Percentiles rank a stretch among this genome's conserved stretches.
phyloP scores from a whole-genome alignment of 805 yeast genomes.

The Saturnispora diversa region DNA sequence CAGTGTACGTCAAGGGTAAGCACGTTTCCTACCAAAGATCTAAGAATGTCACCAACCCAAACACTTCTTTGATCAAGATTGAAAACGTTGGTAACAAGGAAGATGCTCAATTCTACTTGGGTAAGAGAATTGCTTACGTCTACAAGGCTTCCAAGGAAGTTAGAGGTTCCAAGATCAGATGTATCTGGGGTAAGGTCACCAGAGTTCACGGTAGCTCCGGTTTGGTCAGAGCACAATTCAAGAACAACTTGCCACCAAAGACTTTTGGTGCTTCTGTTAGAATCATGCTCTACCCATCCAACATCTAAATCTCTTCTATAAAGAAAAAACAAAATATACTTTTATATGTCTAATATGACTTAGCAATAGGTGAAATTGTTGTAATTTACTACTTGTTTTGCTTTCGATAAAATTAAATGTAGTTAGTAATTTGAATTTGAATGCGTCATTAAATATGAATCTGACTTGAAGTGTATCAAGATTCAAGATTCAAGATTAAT shows the following conservation, averaged over 20 bases:
- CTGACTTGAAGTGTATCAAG: too few species aligned
- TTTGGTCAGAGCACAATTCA: slow-evolving; percentile 97
- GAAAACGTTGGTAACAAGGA: slow-evolving; percentile 90
- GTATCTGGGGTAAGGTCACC: slow-evolving; percentile 98
- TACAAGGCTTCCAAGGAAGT: slow-evolving; percentile 98
- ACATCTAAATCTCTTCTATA: slow-evolving; percentile 61
- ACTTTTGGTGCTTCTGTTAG: slow-evolving; percentile 99
- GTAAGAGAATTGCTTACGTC: slow-evolving; percentile 98
- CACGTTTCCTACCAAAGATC: slow-evolving; percentile 99
- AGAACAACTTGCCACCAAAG: slow-evolving; percentile 98
- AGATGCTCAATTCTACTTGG: slow-evolving; percentile 98
- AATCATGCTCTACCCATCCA: slow-evolving; percentile 99
- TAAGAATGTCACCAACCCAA: slow-evolving; percentile 96
- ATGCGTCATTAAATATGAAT: too few species aligned
- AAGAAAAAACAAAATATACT: slow-evolving; percentile 13
- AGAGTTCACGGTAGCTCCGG: slow-evolving; percentile 99
- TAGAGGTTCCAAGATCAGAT: slow-evolving; percentile 98
- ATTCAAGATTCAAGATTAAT: too few species aligned
- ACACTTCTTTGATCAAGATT: slow-evolving; percentile 91
- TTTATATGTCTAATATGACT: slow-evolving; percentile 18
- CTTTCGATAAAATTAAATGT: background rate
- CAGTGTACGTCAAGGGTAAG: slow-evolving; percentile 99
- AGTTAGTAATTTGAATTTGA: background rate
- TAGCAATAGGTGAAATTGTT: slow-evolving; percentile 8
- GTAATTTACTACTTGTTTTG: slow-evolving; percentile 4